Percentiles rank a stretch among this genome's conserved stretches.
These are phyloP conservation scores for Moesziomyces globuligerus DNA, from an alignment of 1,284 basidiomycete genomes.

Conservation along the genomic window DNA sequence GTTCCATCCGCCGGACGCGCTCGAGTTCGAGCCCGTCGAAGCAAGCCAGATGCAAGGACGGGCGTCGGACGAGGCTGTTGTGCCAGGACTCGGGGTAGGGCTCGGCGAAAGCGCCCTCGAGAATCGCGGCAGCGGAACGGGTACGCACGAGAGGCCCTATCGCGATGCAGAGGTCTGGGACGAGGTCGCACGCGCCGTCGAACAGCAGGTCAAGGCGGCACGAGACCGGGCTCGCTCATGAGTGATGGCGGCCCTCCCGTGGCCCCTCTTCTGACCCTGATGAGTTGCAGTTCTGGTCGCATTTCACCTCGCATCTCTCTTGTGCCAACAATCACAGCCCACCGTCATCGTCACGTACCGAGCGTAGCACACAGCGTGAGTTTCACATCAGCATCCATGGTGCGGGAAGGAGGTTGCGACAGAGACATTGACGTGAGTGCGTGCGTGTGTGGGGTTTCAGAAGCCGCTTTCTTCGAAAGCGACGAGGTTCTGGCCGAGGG, in stretches of 20 bases:
- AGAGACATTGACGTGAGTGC: no score
- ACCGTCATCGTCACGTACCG: no score
- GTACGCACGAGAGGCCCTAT: slow-evolving; percentile 47
- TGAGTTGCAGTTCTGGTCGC: no score
- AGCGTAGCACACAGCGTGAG: no score
- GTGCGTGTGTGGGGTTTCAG: slow-evolving; percentile 12
- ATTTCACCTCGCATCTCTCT: not conserved
- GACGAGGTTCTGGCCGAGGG: slow-evolving; percentile 43
- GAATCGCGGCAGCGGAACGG: slow-evolving; percentile 22
- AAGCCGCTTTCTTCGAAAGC: slow-evolving; percentile 46
- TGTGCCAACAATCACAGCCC: no score
- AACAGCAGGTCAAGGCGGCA: slow-evolving; percentile 26
- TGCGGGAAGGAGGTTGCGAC: no score
- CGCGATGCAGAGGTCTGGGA: slow-evolving; percentile 63
- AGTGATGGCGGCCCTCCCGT: slow-evolving; percentile 1
- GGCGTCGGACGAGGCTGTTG: slow-evolving; percentile 15
- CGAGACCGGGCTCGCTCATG: slow-evolving; percentile 7
- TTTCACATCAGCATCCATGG: no score
- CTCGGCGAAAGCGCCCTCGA: slow-evolving; percentile 30
- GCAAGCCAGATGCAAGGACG: slow-evolving; percentile 8
- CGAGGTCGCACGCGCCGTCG: slow-evolving; percentile 37
- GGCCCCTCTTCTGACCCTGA: not conserved
- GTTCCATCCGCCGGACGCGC: slow-evolving; percentile 64
- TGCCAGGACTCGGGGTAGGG: slow-evolving; percentile 21
- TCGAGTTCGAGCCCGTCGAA: slow-evolving; percentile 37